Evolutionary conservation across 2,329 filamentous ascomycete species (phyloP).

Genomic region (Fusarium sp.): DNA sequence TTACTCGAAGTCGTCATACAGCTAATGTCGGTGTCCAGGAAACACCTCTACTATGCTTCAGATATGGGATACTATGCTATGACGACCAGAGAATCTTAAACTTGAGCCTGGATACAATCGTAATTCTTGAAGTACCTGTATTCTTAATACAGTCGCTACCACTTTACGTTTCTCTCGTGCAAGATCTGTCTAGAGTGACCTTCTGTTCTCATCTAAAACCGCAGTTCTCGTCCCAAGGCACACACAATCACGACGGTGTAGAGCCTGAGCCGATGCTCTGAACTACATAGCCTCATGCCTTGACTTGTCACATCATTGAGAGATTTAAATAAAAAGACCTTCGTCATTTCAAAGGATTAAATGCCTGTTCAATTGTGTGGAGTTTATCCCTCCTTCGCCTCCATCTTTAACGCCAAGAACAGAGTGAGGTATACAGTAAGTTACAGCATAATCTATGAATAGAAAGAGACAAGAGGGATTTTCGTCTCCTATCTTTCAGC

Average conservation of each 20-base stretch:
- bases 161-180: too few relatives aligned
- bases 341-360: background rate
- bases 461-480: slow-evolving; percentile 10
- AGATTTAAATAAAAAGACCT: background rate
- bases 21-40: background rate
- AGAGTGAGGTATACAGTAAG: slow-evolving; percentile 14
- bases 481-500: background rate
- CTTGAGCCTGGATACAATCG: too few relatives aligned
- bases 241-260: background rate
- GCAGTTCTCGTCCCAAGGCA: background rate
- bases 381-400: slow-evolving; percentile 6
- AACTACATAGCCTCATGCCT: background rate
- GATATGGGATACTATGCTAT: background rate
- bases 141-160: too few relatives aligned
- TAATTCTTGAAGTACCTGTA: accelerated
- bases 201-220: background rate
- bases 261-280: background rate
- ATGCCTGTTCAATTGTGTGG: slow-evolving; percentile 19
- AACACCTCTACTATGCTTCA: background rate
- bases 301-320: background rate
- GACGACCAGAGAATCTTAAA: too few relatives aligned
- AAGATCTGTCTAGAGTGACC: too few relatives aligned
- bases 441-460: slow-evolving; percentile 36
- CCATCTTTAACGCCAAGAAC: slow-evolving; percentile 26
- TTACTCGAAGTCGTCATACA: background rate